Evolutionary conservation across 352 stramenopile genomes (phyloP).

Genomic region (Pythium graminicola): DNA sequence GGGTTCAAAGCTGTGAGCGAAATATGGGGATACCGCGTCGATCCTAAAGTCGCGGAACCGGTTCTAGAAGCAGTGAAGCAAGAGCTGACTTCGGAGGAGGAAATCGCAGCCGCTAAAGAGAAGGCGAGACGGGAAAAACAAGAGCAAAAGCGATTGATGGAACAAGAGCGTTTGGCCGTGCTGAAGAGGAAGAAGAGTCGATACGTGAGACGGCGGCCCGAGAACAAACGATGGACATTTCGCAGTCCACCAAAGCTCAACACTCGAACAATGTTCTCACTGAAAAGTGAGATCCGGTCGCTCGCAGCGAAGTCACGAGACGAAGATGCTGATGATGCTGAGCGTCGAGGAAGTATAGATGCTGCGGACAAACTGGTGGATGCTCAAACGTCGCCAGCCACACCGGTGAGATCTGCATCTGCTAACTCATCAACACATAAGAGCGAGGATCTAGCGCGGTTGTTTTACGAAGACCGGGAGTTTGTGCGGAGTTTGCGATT

Average conservation of each 20-base stretch:
- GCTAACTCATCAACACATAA: constrained; percentile 14
- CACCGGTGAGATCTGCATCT: too few relatives aligned
- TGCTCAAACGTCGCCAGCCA: too few relatives aligned
- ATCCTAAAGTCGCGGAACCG: constrained; percentile 12
- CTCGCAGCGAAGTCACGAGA: neutral
- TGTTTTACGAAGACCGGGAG: constrained; percentile 65
- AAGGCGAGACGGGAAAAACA: constrained; percentile 4
- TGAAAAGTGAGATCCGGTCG: constrained; percentile 21
- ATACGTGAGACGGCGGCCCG: constrained; percentile 50
- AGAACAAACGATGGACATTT: constrained; percentile 68
- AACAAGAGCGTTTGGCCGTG: constrained; percentile 1
- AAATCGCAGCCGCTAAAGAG: constrained; percentile 5
- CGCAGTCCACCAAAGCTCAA: constrained; percentile 58
- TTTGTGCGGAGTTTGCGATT: constrained; percentile 66
- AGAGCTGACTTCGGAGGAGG: neutral
- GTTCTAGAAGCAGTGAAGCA: neutral
- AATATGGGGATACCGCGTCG: constrained; percentile 52
- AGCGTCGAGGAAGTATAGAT: neutral
- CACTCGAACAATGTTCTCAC: constrained; percentile 23
- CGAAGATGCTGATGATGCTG: neutral
- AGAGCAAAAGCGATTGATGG: neutral
- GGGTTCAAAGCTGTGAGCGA: constrained; percentile 56
- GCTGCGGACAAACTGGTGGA: neutral
- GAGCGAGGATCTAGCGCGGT: constrained; percentile 44
- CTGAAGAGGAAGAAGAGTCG: constrained; percentile 19